Evolutionary conservation across 2,329 filamentous ascomycete species (phyloP), one percentile per base, ranked within the genome.

Genomic region (Scedosporium minutisporum): DNA sequence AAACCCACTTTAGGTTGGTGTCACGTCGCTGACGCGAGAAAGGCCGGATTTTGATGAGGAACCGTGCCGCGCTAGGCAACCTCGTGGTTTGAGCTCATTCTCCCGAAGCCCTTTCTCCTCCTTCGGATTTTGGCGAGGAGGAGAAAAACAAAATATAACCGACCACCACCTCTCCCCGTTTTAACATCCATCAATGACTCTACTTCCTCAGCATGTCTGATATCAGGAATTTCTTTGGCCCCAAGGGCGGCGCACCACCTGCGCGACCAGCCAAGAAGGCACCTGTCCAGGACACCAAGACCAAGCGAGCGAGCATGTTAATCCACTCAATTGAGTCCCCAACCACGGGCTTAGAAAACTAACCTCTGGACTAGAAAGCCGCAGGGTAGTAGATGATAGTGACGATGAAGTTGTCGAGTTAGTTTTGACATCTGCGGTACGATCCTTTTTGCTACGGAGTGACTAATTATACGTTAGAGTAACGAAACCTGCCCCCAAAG

Each of bases 201-300:
- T 38, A 12, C 33, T 12, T 38, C 33, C 33, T 3, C 33, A 60
- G 9, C 33, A 62, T 62, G 92, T 86, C 92, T 66, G 93, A 97
- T 75, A 97, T 97, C 70, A 84, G 93, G 71, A 91, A 82, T 69
- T 97, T 97, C 76, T 97, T 97, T 78, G 87, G 88, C 62, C 86
- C 89, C 65, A 92, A 92, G 74, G 84, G 85, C 60, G 81, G 83
- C 66, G 79, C 82, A 68, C 77, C 81, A 55, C 77, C 82, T 16
- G 75, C 80, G 58, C 80, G 82, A 68, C 76, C 78, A 42, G 68
- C 75, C 10, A 67, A 76, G 2, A 80, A 79, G 71, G 79, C 81
- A 69, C 67, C 78, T 14, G 64, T 74, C 58, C 78, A 80, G 65
- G 77, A 74, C 65, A 75, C 60, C 14, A 61, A 63, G 42, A n/a